Percentiles rank a stretch among this genome's conserved stretches.
phyloP scores from a whole-genome alignment of 73 alveolate species.

The Paramecium pentaurelia region DNA sequence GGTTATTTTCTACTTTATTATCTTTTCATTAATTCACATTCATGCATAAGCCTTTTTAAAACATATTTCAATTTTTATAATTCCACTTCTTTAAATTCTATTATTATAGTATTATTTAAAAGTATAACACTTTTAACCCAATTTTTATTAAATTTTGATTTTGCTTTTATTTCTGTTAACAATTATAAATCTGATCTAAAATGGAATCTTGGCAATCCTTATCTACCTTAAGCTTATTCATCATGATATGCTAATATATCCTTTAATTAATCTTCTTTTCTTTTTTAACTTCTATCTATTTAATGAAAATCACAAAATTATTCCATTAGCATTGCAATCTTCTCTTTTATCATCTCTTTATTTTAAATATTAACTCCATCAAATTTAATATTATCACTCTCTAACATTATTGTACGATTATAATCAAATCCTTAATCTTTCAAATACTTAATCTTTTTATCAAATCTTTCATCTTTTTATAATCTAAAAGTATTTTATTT shows the following conservation, averaged over 20 bases:
- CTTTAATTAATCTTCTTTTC: not conserved
- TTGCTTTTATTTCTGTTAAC: not conserved
- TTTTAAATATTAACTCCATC: not conserved
- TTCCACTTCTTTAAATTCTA: not conserved
- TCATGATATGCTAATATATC: not conserved
- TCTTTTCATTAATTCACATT: not conserved
- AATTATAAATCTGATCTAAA: not conserved
- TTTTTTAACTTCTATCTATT: not conserved
- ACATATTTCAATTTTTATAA: not conserved
- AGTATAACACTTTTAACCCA: not conserved
- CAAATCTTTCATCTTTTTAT: not conserved
- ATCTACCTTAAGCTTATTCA: not conserved
- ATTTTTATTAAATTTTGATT: not conserved
- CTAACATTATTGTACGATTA: not conserved
- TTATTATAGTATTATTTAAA: not conserved
- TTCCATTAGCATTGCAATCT: not conserved
- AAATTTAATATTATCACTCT: conserved; percentile 1
- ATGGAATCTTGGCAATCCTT: not conserved
- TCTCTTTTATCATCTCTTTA: not conserved
- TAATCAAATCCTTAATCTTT: conserved; percentile 14
- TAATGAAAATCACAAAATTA: not conserved
- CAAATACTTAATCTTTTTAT: not conserved
- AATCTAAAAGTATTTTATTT: not conserved
- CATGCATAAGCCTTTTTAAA: conserved; percentile 8
- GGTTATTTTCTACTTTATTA: not conserved